These are phyloP conservation scores for Curvularia spicifera DNA, from an alignment of 2,329 filamentous ascomycete genomes.

Conservation along the genomic window DNA sequence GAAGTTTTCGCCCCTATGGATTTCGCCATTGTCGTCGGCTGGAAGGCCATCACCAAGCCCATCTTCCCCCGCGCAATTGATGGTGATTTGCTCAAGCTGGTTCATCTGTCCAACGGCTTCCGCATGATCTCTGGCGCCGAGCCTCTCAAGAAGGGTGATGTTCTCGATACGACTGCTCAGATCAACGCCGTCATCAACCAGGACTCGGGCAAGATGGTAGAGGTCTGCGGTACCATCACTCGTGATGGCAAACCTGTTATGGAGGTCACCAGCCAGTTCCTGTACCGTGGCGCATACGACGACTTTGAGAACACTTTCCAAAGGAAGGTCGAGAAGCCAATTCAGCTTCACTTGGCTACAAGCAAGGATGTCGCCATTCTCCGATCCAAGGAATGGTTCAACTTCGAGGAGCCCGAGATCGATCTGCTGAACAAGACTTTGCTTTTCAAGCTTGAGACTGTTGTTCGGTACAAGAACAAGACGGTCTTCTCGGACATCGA, in stretches of 20 bases:
- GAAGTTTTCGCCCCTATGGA: constrained; percentile 97
- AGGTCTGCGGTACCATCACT: constrained; percentile 96
- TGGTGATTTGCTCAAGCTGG: constrained; percentile 92
- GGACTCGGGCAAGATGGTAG: constrained; percentile 98
- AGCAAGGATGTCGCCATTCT: constrained; percentile 92
- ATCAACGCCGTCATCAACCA: constrained; percentile 99
- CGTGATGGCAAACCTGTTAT: constrained; percentile 86
- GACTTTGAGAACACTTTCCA: constrained; percentile 99
- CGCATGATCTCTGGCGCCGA: constrained; percentile 96
- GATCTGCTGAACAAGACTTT: constrained; percentile 92
- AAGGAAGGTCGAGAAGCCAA: constrained; percentile 92
- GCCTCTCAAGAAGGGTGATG: constrained; percentile 93
- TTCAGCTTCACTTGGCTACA: constrained; percentile 87
- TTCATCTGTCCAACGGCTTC: constrained; percentile 97
- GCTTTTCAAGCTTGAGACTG: constrained; percentile 91
- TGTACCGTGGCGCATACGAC: constrained; percentile 90
- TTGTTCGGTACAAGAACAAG: constrained; percentile 94
- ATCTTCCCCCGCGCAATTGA: constrained; percentile 98
- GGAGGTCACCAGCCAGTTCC: constrained; percentile 98
- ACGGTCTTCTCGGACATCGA: constrained; percentile 88
- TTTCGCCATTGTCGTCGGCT: constrained; percentile 96
- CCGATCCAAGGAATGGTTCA: constrained; percentile 98
- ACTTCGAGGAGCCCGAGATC: constrained; percentile 80
- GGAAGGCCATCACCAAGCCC: constrained; percentile 99
- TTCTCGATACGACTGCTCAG: constrained; percentile 89